Conservation (phyloP, 73 alveolate genomes). For the Stentor coeruleus region DNA sequence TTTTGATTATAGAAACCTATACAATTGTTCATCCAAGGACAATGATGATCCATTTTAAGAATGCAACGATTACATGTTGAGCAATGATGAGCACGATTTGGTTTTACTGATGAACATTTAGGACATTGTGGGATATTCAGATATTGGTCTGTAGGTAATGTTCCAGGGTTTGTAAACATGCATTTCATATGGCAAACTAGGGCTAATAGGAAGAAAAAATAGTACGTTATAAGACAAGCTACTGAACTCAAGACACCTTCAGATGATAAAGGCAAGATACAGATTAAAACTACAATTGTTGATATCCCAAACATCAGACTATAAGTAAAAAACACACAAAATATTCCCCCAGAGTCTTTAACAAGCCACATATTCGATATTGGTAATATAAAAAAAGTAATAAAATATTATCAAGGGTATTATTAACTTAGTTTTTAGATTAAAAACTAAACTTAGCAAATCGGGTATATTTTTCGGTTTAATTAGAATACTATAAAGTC, state of each 20-base stretch:
- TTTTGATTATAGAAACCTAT: constrained; percentile 53
- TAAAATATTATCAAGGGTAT: too few relatives aligned
- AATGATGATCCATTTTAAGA: constrained; percentile 58
- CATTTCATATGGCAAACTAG: constrained; percentile 25
- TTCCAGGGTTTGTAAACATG: constrained; percentile 45
- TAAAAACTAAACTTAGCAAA: too few relatives aligned
- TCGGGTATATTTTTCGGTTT: too few relatives aligned
- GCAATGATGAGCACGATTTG: constrained; percentile 54
- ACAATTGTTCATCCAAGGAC: constrained; percentile 67
- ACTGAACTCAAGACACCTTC: neutral
- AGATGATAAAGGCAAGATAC: neutral
- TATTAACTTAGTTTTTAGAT: too few relatives aligned
- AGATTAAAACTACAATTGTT: neutral
- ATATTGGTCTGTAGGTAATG: constrained; percentile 15
- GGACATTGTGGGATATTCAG: constrained; percentile 19
- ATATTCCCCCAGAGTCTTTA: neutral
- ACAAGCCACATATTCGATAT: constrained; percentile 2
- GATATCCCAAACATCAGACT: neutral
- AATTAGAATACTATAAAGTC: too few relatives aligned
- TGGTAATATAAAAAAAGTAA: too few relatives aligned
- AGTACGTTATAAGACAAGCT: neutral
- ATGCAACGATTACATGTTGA: constrained; percentile 42
- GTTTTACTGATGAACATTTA: constrained; percentile 35
- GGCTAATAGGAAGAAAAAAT: neutral
- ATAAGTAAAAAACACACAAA: neutral